Evolutionary conservation across 2,329 filamentous ascomycete species (phyloP).

Genomic region (Parastagonospora avenae): DNA sequence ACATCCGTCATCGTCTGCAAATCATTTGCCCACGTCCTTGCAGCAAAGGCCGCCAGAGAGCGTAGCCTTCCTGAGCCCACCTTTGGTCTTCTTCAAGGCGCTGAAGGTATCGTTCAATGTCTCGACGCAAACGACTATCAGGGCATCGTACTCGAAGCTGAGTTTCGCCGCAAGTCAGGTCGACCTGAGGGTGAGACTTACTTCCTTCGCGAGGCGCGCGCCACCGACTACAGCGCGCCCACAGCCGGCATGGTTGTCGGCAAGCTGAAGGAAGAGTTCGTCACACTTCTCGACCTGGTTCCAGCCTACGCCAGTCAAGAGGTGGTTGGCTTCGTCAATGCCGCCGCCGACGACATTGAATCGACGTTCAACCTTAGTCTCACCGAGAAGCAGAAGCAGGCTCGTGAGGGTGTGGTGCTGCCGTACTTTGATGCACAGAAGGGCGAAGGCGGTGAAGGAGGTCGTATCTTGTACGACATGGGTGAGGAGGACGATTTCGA

Average conservation of each 20-base stretch:
- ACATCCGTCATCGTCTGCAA: constrained; percentile 80
- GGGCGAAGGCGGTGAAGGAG: constrained; percentile 77
- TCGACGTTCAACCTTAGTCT: constrained; percentile 86
- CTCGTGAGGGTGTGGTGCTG: constrained; percentile 86
- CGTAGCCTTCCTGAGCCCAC: constrained; percentile 75
- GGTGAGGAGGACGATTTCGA: constrained; percentile 96
- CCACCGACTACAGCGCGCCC: constrained; percentile 23
- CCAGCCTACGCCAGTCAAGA: constrained; percentile 44
- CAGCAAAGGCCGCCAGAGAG: constrained; percentile 75
- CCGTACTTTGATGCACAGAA: constrained; percentile 98
- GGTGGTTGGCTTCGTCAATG: constrained; percentile 30
- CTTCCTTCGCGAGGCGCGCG: constrained; percentile 49
- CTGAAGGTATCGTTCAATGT: constrained; percentile 79
- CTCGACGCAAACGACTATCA: constrained; percentile 58
- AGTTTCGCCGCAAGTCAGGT: constrained; percentile 83
- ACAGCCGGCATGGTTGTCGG: constrained; percentile 17
- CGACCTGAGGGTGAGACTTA: constrained; percentile 75
- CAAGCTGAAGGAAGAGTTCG: constrained; percentile 55
- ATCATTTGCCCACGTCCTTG: constrained; percentile 75
- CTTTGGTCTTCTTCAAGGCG: constrained; percentile 77
- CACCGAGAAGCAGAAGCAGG: constrained; percentile 86
- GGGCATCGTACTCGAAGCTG: constrained; percentile 79
- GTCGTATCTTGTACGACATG: constrained; percentile 95
- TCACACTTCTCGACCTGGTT: constrained; percentile 75
- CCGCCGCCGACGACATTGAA: constrained; percentile 34